A percentile compares a stretch with the other conserved stretches of the same genome.
Evolutionary conservation across 306 rosid genomes (phyloP).

Genomic region (Cajanus cajan): DNA sequence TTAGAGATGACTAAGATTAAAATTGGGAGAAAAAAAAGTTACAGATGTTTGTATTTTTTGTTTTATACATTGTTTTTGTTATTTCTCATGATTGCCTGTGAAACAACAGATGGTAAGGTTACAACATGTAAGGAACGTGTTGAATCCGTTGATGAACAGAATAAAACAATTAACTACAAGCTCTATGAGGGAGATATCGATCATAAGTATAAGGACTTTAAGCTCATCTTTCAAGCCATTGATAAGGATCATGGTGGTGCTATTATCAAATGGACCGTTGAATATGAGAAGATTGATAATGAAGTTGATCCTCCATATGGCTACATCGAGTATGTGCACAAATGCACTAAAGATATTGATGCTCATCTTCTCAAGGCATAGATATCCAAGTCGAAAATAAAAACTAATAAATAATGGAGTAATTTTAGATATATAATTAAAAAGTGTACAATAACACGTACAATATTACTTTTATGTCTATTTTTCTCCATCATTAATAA

Average conservation of each 20-base stretch:
- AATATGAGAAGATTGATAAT: conserved; percentile 25
- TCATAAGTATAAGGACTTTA: background rate
- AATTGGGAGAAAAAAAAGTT: too few relatives aligned
- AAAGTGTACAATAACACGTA: too few relatives aligned
- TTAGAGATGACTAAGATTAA: too few relatives aligned
- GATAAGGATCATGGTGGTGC: background rate
- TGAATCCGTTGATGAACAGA: conserved; percentile 6
- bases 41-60: too few relatives aligned
- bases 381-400: background rate
- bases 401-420: background rate
- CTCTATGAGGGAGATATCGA: background rate
- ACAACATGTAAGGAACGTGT: background rate
- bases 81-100: background rate
- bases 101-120: conserved; percentile 19
- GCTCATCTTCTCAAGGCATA: conserved; percentile 31
- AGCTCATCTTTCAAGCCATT: background rate
- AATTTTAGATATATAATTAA: too few relatives aligned
- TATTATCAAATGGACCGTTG: conserved; percentile 21
- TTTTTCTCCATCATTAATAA: too few relatives aligned
- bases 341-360: conserved; percentile 25
- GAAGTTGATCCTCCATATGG: conserved; percentile 32
- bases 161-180: background rate
- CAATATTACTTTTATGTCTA: too few relatives aligned
- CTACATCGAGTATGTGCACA: background rate
- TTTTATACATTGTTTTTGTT: too few relatives aligned